Evolutionary conservation across 2,329 filamentous ascomycete species (phyloP).

Genomic region (Trichoderma arundinaceum): DNA sequence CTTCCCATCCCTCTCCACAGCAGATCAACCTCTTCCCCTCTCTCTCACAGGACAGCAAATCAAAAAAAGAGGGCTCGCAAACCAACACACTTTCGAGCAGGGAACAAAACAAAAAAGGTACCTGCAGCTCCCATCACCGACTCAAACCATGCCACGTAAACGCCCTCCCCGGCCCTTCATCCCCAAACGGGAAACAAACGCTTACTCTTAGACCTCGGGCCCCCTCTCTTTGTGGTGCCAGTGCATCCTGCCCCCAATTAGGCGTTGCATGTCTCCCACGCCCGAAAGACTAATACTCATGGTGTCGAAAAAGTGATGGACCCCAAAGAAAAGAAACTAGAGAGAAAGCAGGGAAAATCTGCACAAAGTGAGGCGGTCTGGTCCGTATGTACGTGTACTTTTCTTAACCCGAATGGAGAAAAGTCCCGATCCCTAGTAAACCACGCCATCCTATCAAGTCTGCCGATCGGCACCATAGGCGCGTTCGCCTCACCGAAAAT

Average conservation of each 20-base stretch:
- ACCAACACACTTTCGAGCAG: neutral
- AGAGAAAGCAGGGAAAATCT: neutral
- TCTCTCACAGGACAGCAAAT: neutral
- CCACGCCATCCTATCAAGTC: conserved; percentile 3
- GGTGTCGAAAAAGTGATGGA: neutral
- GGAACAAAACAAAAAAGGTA: conserved; percentile 1
- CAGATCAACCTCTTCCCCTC: neutral
- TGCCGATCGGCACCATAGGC: neutral
- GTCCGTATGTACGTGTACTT: neutral
- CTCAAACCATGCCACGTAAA: conserved; percentile 28
- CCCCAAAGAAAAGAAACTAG: neutral
- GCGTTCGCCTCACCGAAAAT: conserved; percentile 1
- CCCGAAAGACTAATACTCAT: neutral
- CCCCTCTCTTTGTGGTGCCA: neutral
- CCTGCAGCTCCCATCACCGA: conserved; percentile 24
- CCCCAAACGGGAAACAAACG: conserved; percentile 14
- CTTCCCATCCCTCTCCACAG: neutral
- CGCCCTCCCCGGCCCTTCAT: neutral
- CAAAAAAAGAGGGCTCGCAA: neutral
- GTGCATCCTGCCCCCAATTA: neutral
- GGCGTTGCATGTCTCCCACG: neutral
- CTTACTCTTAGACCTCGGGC: conserved; percentile 1
- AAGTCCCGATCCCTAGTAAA: neutral
- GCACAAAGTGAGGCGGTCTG: conserved; percentile 21
- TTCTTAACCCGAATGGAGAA: no score